Evolutionary conservation across 2,329 filamentous ascomycete species (phyloP).

Genomic region (Fusarium sp.): DNA sequence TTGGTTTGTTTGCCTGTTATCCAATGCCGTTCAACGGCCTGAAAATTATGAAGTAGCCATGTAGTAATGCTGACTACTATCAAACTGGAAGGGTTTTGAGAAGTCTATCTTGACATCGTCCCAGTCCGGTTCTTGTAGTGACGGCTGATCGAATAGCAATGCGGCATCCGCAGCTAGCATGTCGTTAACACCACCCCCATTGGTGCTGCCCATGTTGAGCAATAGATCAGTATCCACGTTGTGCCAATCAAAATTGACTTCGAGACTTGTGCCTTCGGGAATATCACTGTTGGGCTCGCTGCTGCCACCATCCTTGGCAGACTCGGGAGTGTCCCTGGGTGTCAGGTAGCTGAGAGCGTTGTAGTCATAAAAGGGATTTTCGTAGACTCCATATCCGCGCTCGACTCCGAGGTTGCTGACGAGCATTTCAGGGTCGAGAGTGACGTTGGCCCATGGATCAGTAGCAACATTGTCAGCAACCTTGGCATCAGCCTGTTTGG

Average conservation of each 20-base stretch:
- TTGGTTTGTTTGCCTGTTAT: not conserved
- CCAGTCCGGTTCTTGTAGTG: conserved; percentile 53
- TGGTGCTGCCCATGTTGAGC: conserved; percentile 54
- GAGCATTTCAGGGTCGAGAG: conserved; percentile 62
- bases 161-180: conserved; percentile 42
- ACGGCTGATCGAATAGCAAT: conserved; percentile 42
- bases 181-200: conserved; percentile 5
- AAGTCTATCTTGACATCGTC: conserved; percentile 64
- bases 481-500: conserved; percentile 48
- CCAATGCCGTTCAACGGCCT: conserved; percentile 8
- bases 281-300: conserved; percentile 73
- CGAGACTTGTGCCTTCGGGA: conserved; percentile 64
- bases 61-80: conserved; percentile 54
- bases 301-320: conserved; percentile 67
- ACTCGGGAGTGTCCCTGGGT: conserved; percentile 73
- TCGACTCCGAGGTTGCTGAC: conserved; percentile 51
- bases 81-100: conserved; percentile 64
- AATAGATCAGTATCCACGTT: conserved; percentile 58
- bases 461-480: conserved; percentile 35
- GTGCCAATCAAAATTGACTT: conserved; percentile 64
- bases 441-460: conserved; percentile 56
- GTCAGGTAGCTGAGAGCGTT: conserved; percentile 66
- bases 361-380: conserved; percentile 53
- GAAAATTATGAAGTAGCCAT: conserved; percentile 45
- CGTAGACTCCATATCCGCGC: conserved; percentile 49